phyloP scores from a whole-genome alignment of 2,329 filamentous ascomycete genomes.

The Cordyceps tenuipes region DNA sequence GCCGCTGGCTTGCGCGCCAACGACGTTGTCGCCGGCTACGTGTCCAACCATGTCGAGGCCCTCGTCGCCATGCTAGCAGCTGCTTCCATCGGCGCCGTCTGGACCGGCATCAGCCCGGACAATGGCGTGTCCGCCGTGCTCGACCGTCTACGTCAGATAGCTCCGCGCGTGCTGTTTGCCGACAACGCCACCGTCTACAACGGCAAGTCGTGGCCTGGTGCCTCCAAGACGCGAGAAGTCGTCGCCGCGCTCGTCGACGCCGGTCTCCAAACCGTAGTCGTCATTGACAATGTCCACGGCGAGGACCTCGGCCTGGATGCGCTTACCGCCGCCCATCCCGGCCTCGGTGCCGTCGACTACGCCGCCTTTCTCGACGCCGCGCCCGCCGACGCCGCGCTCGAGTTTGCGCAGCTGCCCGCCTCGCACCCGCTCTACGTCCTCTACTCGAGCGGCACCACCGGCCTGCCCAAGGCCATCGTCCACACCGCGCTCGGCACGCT shows the following conservation, averaged over 20 bases:
- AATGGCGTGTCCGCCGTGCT: conserved; percentile 86
- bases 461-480: conserved; percentile 83
- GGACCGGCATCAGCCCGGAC: conserved; percentile 90
- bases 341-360: conserved; percentile 37
- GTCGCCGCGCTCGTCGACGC: conserved; percentile 49
- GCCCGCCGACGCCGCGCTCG: conserved; percentile 35
- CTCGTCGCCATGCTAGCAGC: conserved; percentile 82
- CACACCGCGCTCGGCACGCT: conserved; percentile 86
- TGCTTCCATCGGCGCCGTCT: conserved; percentile 75
- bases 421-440: conserved; percentile 90
- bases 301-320: conserved; percentile 33
- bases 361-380: conserved; percentile 35
- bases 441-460: conserved; percentile 87
- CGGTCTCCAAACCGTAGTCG: conserved; percentile 60
- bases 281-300: conserved; percentile 59
- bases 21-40: conserved; percentile 61
- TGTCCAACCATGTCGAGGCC: conserved; percentile 84
- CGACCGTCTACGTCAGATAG: conserved; percentile 78
- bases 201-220: conserved; percentile 75
- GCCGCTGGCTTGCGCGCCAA: conserved; percentile 50
- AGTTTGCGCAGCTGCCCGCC: conserved; percentile 70
- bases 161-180: conserved; percentile 72
- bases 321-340: conserved; percentile 25
- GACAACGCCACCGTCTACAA: conserved; percentile 90
- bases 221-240: conserved; percentile 72